Evolutionary conservation across 495 filamentous ascomycete genomes (phyloP).

Genomic region (Aspergillus hancockii): DNA sequence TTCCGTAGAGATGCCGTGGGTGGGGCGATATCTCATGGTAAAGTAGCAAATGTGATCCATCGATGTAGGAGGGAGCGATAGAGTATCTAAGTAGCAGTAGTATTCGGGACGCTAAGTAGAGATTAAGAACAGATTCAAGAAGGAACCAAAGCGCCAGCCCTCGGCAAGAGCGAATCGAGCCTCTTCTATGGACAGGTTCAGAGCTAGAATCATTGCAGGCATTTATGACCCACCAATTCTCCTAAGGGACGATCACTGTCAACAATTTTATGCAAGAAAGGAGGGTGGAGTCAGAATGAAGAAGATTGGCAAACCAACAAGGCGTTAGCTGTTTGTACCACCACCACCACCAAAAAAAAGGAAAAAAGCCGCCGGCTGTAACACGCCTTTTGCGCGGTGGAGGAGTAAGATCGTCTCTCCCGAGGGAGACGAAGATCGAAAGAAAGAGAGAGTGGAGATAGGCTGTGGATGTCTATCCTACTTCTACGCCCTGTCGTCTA

Average conservation of each 20-base stretch:
- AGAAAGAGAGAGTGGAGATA: constrained; percentile 2
- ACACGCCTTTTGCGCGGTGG: neutral
- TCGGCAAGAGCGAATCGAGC: neutral
- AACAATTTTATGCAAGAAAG: neutral
- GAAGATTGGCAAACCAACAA: neutral
- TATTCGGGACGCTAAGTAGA: too few species aligned
- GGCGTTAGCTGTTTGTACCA: neutral
- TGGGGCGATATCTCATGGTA: neutral
- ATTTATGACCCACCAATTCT: neutral
- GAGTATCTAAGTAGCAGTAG: too few species aligned
- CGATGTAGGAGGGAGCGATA: too few species aligned
- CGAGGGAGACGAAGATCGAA: neutral
- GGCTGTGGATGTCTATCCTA: neutral
- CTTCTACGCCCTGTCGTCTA: neutral
- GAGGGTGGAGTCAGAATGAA: neutral
- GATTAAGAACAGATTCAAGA: neutral
- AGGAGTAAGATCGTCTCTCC: neutral
- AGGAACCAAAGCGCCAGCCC: neutral
- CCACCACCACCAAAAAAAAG: too few species aligned
- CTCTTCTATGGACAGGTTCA: neutral
- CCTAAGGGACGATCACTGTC: neutral
- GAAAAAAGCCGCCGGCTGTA: neutral
- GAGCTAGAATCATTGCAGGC: neutral
- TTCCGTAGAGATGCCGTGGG: neutral
- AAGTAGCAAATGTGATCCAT: too few species aligned